Percentiles rank a stretch among this genome's conserved stretches.
Evolutionary conservation across 176 grass and related monocot genomes (phyloP).

Genomic region (Carex pumila): DNA sequence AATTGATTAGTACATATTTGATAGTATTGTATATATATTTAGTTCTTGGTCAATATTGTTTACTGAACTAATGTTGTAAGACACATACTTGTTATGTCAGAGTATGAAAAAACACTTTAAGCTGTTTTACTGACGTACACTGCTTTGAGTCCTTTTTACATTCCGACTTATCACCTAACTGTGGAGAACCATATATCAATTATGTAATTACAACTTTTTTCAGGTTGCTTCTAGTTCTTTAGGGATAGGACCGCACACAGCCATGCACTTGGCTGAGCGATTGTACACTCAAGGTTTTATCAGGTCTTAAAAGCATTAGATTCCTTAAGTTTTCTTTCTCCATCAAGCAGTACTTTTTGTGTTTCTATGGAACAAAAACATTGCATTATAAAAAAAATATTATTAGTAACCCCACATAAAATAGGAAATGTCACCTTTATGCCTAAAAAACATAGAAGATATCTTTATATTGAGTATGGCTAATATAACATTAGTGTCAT

Average conservation of each 20-base stretch:
- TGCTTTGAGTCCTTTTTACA: conserved; percentile 1
- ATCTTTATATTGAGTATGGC: too few relatives aligned
- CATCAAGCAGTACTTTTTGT: not conserved
- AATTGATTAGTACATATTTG: not conserved
- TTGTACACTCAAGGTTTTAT: conserved; percentile 96
- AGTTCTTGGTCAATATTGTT: not conserved
- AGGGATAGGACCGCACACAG: conserved; percentile 74
- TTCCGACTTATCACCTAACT: not conserved
- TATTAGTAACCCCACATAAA: not conserved
- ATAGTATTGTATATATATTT: not conserved
- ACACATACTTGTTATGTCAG: not conserved
- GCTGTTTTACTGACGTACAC: not conserved
- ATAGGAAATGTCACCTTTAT: not conserved
- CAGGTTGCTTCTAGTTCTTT: conserved; percentile 93
- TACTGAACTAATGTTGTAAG: not conserved
- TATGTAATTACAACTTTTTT: conserved; percentile 22
- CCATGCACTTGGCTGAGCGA: conserved; percentile 90
- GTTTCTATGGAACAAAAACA: not conserved
- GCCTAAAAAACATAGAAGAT: not conserved
- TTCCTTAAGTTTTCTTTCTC: not conserved
- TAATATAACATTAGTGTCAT: too few relatives aligned
- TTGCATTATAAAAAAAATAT: not conserved
- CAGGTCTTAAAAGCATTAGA: conserved; percentile 38
- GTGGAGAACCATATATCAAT: not conserved
- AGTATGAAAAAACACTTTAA: not conserved